Conservation (phyloP, 1,139 yeast species). For the Zygosaccharomyces sapae region DNA sequence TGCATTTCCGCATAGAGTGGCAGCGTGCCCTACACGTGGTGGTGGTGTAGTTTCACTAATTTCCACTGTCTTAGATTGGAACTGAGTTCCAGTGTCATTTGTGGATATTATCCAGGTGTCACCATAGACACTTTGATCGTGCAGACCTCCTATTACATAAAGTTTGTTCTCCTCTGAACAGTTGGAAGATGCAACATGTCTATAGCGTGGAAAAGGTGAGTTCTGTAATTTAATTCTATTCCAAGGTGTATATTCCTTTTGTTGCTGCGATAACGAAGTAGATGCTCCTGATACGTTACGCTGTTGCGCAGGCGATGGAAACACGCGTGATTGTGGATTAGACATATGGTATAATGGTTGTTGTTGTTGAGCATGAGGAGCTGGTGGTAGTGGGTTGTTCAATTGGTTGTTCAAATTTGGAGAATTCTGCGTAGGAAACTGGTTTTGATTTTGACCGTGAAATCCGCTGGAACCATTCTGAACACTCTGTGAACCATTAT, state of each 20-base stretch:
- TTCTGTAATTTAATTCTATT: constrained; percentile 60
- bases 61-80: constrained; percentile 62
- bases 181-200: constrained; percentile 80
- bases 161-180: constrained; percentile 79
- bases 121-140: constrained; percentile 88
- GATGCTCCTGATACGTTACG: constrained; percentile 33
- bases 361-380: constrained; percentile 7
- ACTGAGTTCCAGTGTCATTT: constrained; percentile 40
- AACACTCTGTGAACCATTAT: not conserved
- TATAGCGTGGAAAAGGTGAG: constrained; percentile 90
- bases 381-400: constrained; percentile 6
- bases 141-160: constrained; percentile 90
- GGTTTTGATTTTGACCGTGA: constrained; percentile 5
- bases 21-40: constrained; percentile 95
- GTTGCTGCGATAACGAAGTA: constrained; percentile 21
- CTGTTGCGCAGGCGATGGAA: constrained; percentile 29
- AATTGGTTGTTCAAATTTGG: not conserved
- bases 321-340: constrained; percentile 18
- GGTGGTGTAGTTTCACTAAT: constrained; percentile 74
- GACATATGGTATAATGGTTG: constrained; percentile 6
- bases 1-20: constrained; percentile 91
- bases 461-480: constrained; percentile 3
- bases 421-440: constrained; percentile 8
- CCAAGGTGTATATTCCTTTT: constrained; percentile 57
- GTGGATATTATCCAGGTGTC: constrained; percentile 83